Percentiles rank a stretch among this genome's conserved stretches.
phyloP scores from a whole-genome alignment of 768 basidiomycete genomes.

The Leccinum uliginosum region DNA sequence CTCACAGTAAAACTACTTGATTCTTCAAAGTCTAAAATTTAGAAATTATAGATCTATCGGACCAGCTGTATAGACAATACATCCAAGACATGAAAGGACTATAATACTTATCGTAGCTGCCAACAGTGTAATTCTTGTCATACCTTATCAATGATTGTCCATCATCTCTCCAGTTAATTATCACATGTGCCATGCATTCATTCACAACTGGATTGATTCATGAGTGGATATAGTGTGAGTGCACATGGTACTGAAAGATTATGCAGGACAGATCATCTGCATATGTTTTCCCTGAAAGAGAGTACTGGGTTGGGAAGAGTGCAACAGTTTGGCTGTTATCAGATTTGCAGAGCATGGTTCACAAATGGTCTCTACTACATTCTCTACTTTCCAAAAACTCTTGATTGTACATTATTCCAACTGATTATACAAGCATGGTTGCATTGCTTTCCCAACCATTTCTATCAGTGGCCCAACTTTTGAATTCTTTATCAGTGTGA shows the following conservation, averaged over 20 bases:
- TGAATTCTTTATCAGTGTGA: no score
- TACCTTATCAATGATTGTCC: neutral
- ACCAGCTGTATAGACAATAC: no score
- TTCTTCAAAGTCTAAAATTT: no score
- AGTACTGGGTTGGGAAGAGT: constrained; percentile 1
- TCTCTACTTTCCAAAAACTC: no score
- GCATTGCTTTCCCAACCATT: no score
- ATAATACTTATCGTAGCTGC: neutral
- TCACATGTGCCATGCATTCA: neutral
- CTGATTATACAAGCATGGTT: no score
- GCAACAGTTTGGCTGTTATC: neutral
- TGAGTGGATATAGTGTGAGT: neutral
- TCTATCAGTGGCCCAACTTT: no score
- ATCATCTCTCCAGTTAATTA: neutral
- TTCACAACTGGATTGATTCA: neutral
- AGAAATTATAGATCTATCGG: no score
- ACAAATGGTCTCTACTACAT: no score
- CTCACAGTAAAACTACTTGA: no score
- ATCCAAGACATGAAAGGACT: neutral
- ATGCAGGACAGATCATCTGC: constrained; percentile 5
- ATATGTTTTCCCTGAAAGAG: constrained; percentile 22
- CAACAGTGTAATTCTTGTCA: neutral
- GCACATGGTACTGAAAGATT: neutral
- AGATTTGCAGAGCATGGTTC: no score
- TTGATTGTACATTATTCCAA: no score